A percentile compares a stretch with the other conserved stretches of the same genome.
Evolutionary conservation across 352 stramenopile genomes (phyloP).

Genomic region (Achlya hypogyna): DNA sequence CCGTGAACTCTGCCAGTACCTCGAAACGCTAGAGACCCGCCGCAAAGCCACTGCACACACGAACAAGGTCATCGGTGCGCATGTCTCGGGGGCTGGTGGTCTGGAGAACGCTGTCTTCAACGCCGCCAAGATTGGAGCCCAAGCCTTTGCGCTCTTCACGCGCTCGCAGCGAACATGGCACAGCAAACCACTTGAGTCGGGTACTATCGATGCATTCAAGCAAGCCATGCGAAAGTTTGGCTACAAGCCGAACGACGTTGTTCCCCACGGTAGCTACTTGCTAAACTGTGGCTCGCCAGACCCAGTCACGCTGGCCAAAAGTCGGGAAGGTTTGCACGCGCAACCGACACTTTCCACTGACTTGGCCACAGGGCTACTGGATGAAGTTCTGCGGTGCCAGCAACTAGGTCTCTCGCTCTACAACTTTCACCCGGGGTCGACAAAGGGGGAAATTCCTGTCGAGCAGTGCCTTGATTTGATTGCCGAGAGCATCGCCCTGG

Average conservation of each 20-base stretch:
- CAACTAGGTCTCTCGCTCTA: conserved; percentile 32
- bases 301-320: conserved; percentile 26
- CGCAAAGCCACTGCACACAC: background rate
- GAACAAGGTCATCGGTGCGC: conserved; percentile 29
- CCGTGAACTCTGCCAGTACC: background rate
- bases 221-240: conserved; percentile 11
- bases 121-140: conserved; percentile 25
- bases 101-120: conserved; percentile 30
- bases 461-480: conserved; percentile 26
- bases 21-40: background rate
- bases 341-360: background rate
- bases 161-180: conserved; percentile 33
- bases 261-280: conserved; percentile 40
- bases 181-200: conserved; percentile 21
- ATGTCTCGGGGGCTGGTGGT: conserved; percentile 33
- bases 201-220: conserved; percentile 22
- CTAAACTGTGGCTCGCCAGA: conserved; percentile 37
- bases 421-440: conserved; percentile 38
- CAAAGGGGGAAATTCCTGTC: conserved; percentile 9
- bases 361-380: conserved; percentile 22
- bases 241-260: conserved; percentile 24
- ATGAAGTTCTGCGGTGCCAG: conserved; percentile 34
- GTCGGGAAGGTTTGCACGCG: conserved; percentile 21
- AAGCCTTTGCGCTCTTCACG: conserved; percentile 33
- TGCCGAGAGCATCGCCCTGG: conserved; percentile 27